Evolutionary conservation across 2,329 filamentous ascomycete genomes (phyloP).

Genomic region (Microdochium bolleyi): DNA sequence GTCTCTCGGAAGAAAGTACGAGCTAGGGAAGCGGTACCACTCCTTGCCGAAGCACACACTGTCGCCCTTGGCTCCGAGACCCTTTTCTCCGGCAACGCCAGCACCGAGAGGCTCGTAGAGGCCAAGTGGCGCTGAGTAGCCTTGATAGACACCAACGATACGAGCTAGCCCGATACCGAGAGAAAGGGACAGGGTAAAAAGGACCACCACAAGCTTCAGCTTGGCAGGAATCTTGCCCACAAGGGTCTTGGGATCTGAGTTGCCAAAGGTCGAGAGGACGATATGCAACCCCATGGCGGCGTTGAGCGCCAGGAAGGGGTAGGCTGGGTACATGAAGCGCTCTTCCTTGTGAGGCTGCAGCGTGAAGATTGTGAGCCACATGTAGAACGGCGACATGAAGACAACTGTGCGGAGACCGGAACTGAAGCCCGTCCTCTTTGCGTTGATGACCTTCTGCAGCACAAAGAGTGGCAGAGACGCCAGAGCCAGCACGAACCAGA

Average conservation of each 20-base stretch:
- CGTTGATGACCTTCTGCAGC: slow-evolving; percentile 59
- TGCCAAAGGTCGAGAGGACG: slow-evolving; percentile 66
- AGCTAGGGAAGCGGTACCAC: slow-evolving; percentile 96
- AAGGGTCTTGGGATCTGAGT: slow-evolving; percentile 56
- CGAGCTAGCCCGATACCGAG: slow-evolving; percentile 62
- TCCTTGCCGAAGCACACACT: slow-evolving; percentile 89
- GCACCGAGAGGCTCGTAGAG: slow-evolving; percentile 63
- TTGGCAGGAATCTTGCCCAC: slow-evolving; percentile 65
- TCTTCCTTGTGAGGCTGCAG: slow-evolving; percentile 95
- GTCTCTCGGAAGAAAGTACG: slow-evolving; percentile 78
- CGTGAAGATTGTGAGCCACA: slow-evolving; percentile 90
- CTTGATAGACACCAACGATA: slow-evolving; percentile 68
- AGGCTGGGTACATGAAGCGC: slow-evolving; percentile 95
- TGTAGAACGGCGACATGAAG: slow-evolving; percentile 80
- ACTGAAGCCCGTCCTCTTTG: slow-evolving; percentile 54
- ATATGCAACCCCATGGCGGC: slow-evolving; percentile 81
- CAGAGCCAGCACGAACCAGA: slow-evolving; percentile 82
- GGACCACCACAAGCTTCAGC: slow-evolving; percentile 61
- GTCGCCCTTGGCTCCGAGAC: slow-evolving; percentile 51
- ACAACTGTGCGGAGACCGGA: slow-evolving; percentile 68
- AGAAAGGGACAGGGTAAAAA: slow-evolving; percentile 53
- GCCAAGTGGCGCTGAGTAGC: slow-evolving; percentile 72
- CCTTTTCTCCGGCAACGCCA: slow-evolving; percentile 33
- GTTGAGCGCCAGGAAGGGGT: slow-evolving; percentile 84
- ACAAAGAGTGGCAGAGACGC: slow-evolving; percentile 66